These are phyloP conservation scores for Pythium insidiosum DNA, from an alignment of 352 stramenopile genomes.

Conservation along the genomic window DNA sequence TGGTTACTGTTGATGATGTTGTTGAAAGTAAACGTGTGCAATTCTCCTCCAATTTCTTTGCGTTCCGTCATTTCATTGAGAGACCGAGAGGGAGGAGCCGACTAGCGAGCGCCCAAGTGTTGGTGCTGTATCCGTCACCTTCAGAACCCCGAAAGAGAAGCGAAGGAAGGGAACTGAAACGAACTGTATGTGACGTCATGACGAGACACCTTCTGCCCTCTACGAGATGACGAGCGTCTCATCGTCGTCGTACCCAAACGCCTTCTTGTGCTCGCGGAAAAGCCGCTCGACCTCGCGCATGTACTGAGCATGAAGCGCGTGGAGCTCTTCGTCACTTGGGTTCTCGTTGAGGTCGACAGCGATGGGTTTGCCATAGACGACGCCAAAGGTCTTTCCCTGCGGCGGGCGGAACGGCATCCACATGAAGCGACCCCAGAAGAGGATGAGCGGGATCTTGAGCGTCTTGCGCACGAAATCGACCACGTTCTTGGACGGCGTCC, in stretches of 20 bases:
- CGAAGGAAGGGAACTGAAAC: no score
- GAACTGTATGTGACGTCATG: neutral
- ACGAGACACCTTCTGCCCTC: neutral
- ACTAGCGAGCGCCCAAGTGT: no score
- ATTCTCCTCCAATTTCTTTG: no score
- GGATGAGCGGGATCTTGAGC: constrained; percentile 65
- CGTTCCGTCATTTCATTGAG: no score
- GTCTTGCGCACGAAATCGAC: constrained; percentile 58
- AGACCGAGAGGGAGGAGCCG: no score
- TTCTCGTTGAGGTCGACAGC: constrained; percentile 34
- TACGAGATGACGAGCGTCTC: constrained; percentile 66
- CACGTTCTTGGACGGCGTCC: constrained; percentile 50
- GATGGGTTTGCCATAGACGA: constrained; percentile 73
- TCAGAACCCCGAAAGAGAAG: no score
- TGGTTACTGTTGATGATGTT: no score
- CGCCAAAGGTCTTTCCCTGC: constrained; percentile 54
- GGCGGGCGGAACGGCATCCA: constrained; percentile 62
- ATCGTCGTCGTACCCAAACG: constrained; percentile 65
- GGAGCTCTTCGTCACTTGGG: constrained; percentile 56
- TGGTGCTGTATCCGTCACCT: no score
- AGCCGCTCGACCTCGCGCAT: constrained; percentile 50
- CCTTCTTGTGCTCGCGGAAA: constrained; percentile 64
- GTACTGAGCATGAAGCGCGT: constrained; percentile 43
- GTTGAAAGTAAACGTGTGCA: no score
- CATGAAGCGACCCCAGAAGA: constrained; percentile 77